Evolutionary conservation across 1,284 basidiomycete genomes (phyloP), one percentile per base, ranked within the genome.

Genomic region (Sphaerobolus stellatus): DNA sequence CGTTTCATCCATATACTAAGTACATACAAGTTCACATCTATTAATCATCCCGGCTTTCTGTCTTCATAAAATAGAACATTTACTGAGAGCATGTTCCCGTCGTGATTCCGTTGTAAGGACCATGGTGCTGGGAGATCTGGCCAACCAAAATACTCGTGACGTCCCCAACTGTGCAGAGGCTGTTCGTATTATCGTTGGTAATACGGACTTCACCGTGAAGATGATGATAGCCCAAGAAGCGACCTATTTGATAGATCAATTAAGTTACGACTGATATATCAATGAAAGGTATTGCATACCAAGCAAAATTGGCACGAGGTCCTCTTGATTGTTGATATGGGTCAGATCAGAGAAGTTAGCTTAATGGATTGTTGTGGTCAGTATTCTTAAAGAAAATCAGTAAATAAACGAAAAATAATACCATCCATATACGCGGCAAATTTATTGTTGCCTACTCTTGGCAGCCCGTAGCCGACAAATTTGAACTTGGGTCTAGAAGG

Each of bases 381-480:
- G 33, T 34, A 34, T 11, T 34, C n/a, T 18, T n/a, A 34, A 18
- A 34, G 18, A 34, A 18, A 11, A 34, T 11, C 33, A 73, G 61
- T 62, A 70, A 59, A 59, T 69, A 60, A 59, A 68, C 24, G 59
- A n/a, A 65, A 50, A 28, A 62, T 45, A 45, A 59, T 47, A 22
- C 56, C 36, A 33, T 66, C 62, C 6, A 64, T 52, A 36, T 54
- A 62, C 48, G 60, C 49, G 4, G 61, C 62, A 40, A 62, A 64
- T 4, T 45, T 61, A 25, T 62, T 60, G 52, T 66, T 66, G 4
- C 71, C 55, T 56, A 62, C 68, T 40, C 74, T 66, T 20, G 75
- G 75, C 16, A 67, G 73, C 38, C 77, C 76, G 61, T 76, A 81
- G 0, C 65, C 71, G 40, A 80, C 62, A 36, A 68, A 73, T 56